Conservation (phyloP, 2,329 filamentous ascomycete genomes). For the Hyphodiscus sp. region DNA sequence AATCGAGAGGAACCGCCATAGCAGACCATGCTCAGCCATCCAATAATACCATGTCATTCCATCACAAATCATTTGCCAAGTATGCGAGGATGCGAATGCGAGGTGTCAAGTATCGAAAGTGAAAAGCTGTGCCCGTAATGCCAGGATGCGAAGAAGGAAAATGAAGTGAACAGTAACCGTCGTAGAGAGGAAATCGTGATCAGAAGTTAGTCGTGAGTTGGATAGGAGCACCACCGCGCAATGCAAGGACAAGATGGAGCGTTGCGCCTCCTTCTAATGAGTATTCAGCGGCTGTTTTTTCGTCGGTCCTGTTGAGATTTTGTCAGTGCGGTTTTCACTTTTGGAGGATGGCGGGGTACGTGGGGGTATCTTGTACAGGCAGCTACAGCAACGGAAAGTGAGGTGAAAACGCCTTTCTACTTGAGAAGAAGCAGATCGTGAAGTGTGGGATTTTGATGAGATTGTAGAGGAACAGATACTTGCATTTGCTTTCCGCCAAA, state of each 20-base stretch:
- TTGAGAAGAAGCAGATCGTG: not conserved
- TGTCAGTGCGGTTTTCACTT: conserved; percentile 1
- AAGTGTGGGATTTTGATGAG: not conserved
- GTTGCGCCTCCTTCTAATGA: conserved; percentile 87
- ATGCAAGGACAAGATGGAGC: conserved; percentile 88
- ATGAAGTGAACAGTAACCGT: not conserved
- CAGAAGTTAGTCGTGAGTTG: not conserved
- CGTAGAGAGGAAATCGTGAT: not conserved
- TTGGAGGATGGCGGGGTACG: conserved; percentile 8
- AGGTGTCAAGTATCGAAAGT: not conserved
- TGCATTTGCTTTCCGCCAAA: conserved; percentile 98
- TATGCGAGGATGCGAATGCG: not conserved
- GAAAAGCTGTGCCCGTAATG: not conserved
- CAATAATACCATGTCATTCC: not conserved
- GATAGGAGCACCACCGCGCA: conserved; percentile 61
- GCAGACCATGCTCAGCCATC: not conserved
- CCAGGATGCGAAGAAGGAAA: not conserved
- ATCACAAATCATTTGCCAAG: not conserved
- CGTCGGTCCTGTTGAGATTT: conserved; percentile 66
- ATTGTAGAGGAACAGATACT: conserved; percentile 22
- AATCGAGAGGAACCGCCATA: not conserved
- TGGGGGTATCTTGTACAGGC: not conserved
- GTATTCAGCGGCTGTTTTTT: conserved; percentile 89
- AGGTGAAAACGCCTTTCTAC: not conserved
- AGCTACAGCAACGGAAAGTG: not conserved